phyloP scores from a whole-genome alignment of 495 filamentous ascomycete species.

The Aspergillus asperescens region DNA sequence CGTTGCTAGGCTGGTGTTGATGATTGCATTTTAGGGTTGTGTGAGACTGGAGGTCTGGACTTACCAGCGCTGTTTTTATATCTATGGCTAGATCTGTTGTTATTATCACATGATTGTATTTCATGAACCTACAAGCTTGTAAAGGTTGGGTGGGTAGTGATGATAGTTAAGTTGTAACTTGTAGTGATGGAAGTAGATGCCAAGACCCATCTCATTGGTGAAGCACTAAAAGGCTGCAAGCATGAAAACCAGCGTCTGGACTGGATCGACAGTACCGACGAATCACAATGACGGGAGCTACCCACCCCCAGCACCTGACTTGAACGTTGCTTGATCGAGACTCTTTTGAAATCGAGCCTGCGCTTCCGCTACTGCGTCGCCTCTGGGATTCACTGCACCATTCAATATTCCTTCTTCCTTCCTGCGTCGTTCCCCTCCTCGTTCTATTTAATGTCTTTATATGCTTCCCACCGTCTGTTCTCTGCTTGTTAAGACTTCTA shows the following conservation, averaged over 20 bases:
- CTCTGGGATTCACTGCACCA: neutral
- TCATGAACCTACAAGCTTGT: too few relatives aligned
- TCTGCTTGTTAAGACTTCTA: neutral
- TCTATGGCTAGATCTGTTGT: too few relatives aligned
- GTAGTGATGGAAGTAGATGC: neutral
- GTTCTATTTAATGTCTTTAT: neutral
- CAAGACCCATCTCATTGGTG: neutral
- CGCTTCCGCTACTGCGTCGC: constrained; percentile 3
- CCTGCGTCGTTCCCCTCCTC: constrained; percentile 1
- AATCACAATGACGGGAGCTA: neutral
- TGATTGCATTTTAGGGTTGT: neutral
- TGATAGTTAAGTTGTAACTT: too few relatives aligned
- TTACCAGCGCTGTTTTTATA: constrained; percentile 13
- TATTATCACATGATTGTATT: too few relatives aligned
- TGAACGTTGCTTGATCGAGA: constrained; percentile 3
- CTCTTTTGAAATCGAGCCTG: constrained; percentile 7
- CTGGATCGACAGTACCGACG: neutral
- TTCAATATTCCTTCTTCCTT: constrained; percentile 3
- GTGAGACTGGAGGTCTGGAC: neutral
- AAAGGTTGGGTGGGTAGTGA: too few relatives aligned
- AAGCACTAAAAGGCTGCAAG: neutral
- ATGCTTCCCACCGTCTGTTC: neutral
- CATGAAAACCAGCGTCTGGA: neutral
- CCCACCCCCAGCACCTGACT: constrained; percentile 5
- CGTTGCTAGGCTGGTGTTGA: neutral